Evolutionary conservation across 139 green algal genomes (phyloP).

Genomic region (Protoeuglena noctilucae): DNA sequence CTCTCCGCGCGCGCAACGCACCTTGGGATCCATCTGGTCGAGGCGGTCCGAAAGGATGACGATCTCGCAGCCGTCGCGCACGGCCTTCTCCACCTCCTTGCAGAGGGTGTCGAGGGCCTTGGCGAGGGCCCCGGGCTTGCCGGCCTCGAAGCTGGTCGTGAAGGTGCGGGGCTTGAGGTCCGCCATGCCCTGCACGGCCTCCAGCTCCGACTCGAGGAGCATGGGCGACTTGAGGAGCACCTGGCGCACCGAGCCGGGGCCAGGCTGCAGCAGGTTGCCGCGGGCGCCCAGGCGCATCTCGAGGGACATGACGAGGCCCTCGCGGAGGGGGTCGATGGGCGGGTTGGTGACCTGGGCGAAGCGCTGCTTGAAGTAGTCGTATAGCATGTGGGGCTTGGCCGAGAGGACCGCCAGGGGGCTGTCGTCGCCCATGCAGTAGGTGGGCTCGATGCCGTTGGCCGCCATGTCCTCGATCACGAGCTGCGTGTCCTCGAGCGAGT

Average conservation of each 20-base stretch:
- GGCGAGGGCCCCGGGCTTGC: constrained; percentile 34
- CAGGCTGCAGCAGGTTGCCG: constrained; percentile 87
- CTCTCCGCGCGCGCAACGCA: background rate
- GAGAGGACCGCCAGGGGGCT: constrained; percentile 87
- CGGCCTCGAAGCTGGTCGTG: constrained; percentile 32
- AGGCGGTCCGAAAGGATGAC: constrained; percentile 53
- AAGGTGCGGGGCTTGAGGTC: constrained; percentile 44
- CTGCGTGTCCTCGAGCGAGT: constrained; percentile 77
- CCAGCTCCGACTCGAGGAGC: constrained; percentile 78
- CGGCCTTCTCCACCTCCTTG: constrained; percentile 58
- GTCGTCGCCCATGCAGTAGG: constrained; percentile 99
- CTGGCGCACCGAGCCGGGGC: constrained; percentile 44
- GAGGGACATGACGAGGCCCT: constrained; percentile 96
- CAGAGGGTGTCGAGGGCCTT: constrained; percentile 47
- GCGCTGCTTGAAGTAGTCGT: constrained; percentile 99
- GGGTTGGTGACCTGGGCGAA: constrained; percentile 99
- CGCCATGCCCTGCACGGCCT: constrained; percentile 26
- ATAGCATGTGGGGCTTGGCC: constrained; percentile 72
- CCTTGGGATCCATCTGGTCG: too few species aligned
- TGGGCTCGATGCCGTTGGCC: constrained; percentile 71
- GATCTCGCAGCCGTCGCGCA: constrained; percentile 53
- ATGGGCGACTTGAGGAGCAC: constrained; percentile 70
- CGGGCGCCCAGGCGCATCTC: constrained; percentile 82
- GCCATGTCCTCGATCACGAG: constrained; percentile 97
- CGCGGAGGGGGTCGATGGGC: constrained; percentile 94